Evolutionary conservation across 768 basidiomycete species (phyloP), one percentile per base, ranked within the genome.

Genomic region (Russula abietina): DNA sequence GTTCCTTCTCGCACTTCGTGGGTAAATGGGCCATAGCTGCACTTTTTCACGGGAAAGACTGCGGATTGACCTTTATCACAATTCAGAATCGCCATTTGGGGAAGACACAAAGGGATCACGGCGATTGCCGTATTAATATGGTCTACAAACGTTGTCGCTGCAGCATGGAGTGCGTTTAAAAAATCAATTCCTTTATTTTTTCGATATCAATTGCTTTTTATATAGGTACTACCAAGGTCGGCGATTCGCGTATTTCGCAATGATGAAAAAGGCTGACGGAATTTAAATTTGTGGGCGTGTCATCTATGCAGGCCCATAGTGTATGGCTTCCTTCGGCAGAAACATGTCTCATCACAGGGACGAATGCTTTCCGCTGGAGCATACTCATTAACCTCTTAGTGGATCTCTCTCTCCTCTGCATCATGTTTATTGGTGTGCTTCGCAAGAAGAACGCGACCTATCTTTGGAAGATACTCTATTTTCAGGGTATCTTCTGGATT

Each of bases 371-470:
- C 7, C 49, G 55, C 14, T 65, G 64, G 60, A 36, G 55, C 41
- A 43, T 57, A 24, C n/a, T 65, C 22, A 36, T 52, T 50, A 65
- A 65, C 50, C 48, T 65, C 16, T 48, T 63, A 10, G 46, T 41
- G 33, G 64, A 65, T 50, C 19, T 65, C 8, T 36, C 55, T 32
- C 24, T 65, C 7, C 64, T 62, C 22, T 65, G 50, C 4, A 57
- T 65, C 26, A 65, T 65, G 64, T 62, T 63, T 38, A 24, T 38
- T n/a, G 64, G 64, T 17, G 64, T 65, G 33, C 50, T 65, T 10
- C 39, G 30, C n/a, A 65, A 65, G 50, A 55, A 38, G 33, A 63
- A 62, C 38, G 43, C 60, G 4, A 65, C 64, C 4, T 46, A 46
- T 24, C 43, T 65, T 11, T 62, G 61, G 64, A 38, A 48, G 19